Conservation (phyloP, 2,329 filamentous ascomycete species). For the Dothideomycetes sp. region DNA sequence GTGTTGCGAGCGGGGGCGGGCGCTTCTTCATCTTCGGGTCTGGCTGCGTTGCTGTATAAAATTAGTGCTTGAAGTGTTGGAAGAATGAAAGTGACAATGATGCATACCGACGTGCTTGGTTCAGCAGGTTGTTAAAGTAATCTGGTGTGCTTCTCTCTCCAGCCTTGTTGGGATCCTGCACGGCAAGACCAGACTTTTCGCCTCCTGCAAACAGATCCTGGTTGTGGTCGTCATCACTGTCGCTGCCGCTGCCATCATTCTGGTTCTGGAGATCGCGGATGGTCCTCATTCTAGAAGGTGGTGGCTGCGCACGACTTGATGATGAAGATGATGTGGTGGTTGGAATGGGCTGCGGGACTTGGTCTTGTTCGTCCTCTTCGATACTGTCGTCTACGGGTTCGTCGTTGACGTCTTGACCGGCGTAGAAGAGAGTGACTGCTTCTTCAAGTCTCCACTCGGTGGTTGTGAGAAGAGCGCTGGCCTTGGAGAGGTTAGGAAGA, state of each 20-base stretch:
- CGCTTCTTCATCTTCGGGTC: conserved; percentile 43
- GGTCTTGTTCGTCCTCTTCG: conserved; percentile 21
- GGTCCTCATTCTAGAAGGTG: conserved; percentile 27
- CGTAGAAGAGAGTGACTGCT: conserved; percentile 34
- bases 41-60: conserved; percentile 45
- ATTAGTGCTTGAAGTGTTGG: too few species aligned
- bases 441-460: conserved; percentile 35
- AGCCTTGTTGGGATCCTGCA: conserved; percentile 43
- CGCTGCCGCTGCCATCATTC: conserved; percentile 41
- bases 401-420: conserved; percentile 20
- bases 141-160: conserved; percentile 19
- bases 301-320: conserved; percentile 9
- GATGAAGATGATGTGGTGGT: conserved; percentile 8
- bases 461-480: conserved; percentile 30
- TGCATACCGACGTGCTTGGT: conserved; percentile 29
- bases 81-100: neutral
- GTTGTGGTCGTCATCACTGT: conserved; percentile 48
- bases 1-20: conserved; percentile 21
- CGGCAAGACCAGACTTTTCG: conserved; percentile 68
- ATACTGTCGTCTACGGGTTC: conserved; percentile 24
- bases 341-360: conserved; percentile 7
- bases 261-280: conserved; percentile 32
- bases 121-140: conserved; percentile 39
- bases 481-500: conserved; percentile 21
- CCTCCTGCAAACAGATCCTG: conserved; percentile 71